Base-by-base conservation (phyloP, 768 basidiomycete genomes). In the Hortiboletus flavorubellus region DNA sequence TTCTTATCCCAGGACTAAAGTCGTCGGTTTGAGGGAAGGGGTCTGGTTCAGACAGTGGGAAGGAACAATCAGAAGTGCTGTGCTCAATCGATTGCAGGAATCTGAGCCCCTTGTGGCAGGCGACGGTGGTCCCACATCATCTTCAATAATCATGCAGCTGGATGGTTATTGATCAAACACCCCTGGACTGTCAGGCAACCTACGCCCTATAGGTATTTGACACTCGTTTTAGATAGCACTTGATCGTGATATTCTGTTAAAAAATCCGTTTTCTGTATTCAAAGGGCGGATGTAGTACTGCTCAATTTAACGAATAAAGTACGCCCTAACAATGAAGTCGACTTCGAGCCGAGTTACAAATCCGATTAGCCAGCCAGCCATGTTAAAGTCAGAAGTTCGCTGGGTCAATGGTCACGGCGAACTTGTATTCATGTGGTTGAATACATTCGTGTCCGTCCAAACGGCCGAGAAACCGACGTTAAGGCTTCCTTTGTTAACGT, bases 31-130 rank as follows among this genome's bases (percentile, higher is more conserved):
- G 53, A 77, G 77, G 56, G 92, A 93, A 69, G 86, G 84, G 8
- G 81, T 86, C 58, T 94, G 91, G 91, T 87, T 91, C 67, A 79
- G 77, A 66, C 75, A 75, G 50, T 93, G 91, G 89, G 87, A 92
- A 63, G 76, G 75, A 26, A 76, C 82, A 1, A 89, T 94, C 51
- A 75, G 74, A 41, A 76, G 80, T 23, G 83, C 82, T 0, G 88
- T 91, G 2, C 57, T 73, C 5, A 69, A 67, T 49, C 72, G 75
- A 18, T 73, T 79, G 59, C 76, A 75, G 37, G 55, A 52, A 8
- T 43, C 54, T 35, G 54, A 63, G 47, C 78, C 79, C 4, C 67
- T 72, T 8, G 69, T 66, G 15, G 73, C 71, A 1, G 64, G 73
- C 16, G 67, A 68, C 40, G 63, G 51, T 40, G 62, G 55, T 16